These are phyloP conservation scores for Suillus paluster DNA, from an alignment of 768 basidiomycete genomes.

Conservation along the genomic window DNA sequence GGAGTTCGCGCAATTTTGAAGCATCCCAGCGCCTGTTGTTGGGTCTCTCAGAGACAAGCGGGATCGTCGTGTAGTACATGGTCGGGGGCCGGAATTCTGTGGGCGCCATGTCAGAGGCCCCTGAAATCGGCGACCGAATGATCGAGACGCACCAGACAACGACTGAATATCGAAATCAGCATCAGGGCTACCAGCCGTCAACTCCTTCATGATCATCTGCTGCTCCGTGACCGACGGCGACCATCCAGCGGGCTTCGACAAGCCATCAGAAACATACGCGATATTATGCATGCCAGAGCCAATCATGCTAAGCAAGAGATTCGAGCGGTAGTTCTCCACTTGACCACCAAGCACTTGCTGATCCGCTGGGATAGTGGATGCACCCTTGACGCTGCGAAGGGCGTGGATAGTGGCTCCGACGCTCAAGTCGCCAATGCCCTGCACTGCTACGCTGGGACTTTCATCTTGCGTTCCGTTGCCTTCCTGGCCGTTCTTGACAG, in stretches of 20 bases:
- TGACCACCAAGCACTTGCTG: slow-evolving; percentile 91
- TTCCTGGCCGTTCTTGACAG: slow-evolving; percentile 84
- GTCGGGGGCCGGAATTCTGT: slow-evolving; percentile 90
- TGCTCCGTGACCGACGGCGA: slow-evolving; percentile 84
- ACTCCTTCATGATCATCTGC: slow-evolving; percentile 95
- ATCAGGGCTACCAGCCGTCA: slow-evolving; percentile 75
- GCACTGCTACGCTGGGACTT: slow-evolving; percentile 65
- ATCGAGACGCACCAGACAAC: slow-evolving; percentile 72
- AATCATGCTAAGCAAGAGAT: slow-evolving; percentile 88
- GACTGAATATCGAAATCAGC: slow-evolving; percentile 86
- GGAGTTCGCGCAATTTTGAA: slow-evolving; percentile 89
- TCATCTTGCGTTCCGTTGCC: slow-evolving; percentile 64
- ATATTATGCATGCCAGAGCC: slow-evolving; percentile 70
- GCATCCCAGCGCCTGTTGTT: slow-evolving; percentile 93
- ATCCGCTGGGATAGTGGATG: slow-evolving; percentile 87
- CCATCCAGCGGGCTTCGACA: slow-evolving; percentile 68
- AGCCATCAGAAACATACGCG: slow-evolving; percentile 57
- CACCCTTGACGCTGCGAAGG: slow-evolving; percentile 88
- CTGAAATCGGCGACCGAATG: neutral
- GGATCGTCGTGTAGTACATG: slow-evolving; percentile 97
- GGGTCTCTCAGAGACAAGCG: slow-evolving; percentile 82
- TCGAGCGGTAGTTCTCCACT: slow-evolving; percentile 94
- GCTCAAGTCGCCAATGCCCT: slow-evolving; percentile 83
- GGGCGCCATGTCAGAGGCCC: slow-evolving; percentile 7
- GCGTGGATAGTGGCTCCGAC: slow-evolving; percentile 90